Evolutionary conservation across 192 early-diverging fungal species (phyloP).

Genomic region (Gaertneriomyces semiglobifer): DNA sequence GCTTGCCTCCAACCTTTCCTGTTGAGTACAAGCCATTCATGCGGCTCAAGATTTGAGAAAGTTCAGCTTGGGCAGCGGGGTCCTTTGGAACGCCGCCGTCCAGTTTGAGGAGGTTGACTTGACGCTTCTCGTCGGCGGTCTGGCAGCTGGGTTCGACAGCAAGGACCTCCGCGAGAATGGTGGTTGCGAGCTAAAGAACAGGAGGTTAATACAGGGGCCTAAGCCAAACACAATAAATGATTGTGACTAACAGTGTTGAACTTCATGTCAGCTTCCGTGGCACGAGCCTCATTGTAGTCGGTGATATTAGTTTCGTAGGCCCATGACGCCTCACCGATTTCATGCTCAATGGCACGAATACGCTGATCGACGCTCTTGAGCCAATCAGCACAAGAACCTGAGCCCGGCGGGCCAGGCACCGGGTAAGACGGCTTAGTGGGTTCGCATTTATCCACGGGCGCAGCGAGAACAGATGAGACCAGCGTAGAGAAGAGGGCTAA

Average conservation of each 20-base stretch:
- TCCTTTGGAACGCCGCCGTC: conserved; percentile 8
- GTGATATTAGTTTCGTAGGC: conserved; percentile 31
- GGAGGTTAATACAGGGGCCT: background rate
- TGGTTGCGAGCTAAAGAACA: background rate
- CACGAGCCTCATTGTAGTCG: conserved; percentile 16
- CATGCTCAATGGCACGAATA: no score
- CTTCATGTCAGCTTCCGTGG: conserved; percentile 10
- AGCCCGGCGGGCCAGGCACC: no score
- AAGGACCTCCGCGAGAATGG: conserved; percentile 1
- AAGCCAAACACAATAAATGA: background rate
- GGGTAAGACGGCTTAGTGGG: no score
- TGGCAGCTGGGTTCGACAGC: background rate
- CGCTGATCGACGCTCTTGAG: no score
- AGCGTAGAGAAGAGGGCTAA: no score
- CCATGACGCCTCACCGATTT: conserved; percentile 2
- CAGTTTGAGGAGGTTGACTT: conserved; percentile 12
- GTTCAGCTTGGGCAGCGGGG: conserved; percentile 5
- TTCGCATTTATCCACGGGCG: no score
- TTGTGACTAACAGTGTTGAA: conserved; percentile 4
- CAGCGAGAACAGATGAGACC: no score
- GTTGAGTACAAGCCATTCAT: conserved; percentile 28
- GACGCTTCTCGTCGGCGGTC: conserved; percentile 15
- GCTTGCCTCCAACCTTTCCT: conserved; percentile 12
- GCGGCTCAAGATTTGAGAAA: conserved; percentile 13
- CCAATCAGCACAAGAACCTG: no score